Conservation (phyloP, 331 rosid species). For the Saraca asoca region DNA sequence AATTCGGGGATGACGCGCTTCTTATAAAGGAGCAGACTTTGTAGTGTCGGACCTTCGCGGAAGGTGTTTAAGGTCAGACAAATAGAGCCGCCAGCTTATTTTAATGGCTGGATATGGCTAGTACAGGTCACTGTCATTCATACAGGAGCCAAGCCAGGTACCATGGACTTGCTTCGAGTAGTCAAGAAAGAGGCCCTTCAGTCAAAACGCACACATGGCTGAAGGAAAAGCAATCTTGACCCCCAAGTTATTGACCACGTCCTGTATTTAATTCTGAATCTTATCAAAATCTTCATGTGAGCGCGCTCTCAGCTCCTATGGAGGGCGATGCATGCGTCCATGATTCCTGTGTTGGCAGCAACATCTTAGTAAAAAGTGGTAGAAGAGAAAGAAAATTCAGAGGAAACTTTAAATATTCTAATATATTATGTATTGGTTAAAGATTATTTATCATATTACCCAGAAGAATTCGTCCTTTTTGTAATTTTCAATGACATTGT, state of each 20-base stretch:
- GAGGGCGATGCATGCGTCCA: constrained; percentile 15
- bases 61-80: constrained; percentile 15
- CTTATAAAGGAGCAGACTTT: background rate
- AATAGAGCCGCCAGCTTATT: constrained; percentile 27
- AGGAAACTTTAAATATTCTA: background rate
- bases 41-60: constrained; percentile 35
- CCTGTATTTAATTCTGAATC: background rate
- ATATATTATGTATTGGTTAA: background rate
- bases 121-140: constrained; percentile 27
- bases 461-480: constrained; percentile 10
- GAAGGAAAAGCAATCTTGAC: constrained; percentile 5
- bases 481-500: constrained; percentile 4
- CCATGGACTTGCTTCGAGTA: background rate
- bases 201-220: constrained; percentile 27
- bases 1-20: background rate
- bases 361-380: background rate
- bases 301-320: background rate
- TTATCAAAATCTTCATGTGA: constrained; percentile 13
- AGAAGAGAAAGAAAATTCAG: constrained; percentile 4
- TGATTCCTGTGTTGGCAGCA: constrained; percentile 9
- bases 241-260: constrained; percentile 27
- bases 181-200: constrained; percentile 7
- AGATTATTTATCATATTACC: background rate
- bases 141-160: background rate
- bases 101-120: background rate